These are phyloP conservation scores for Aspergillus sp. DNA, from an alignment of 2,329 filamentous ascomycete species.

Conservation along the genomic window DNA sequence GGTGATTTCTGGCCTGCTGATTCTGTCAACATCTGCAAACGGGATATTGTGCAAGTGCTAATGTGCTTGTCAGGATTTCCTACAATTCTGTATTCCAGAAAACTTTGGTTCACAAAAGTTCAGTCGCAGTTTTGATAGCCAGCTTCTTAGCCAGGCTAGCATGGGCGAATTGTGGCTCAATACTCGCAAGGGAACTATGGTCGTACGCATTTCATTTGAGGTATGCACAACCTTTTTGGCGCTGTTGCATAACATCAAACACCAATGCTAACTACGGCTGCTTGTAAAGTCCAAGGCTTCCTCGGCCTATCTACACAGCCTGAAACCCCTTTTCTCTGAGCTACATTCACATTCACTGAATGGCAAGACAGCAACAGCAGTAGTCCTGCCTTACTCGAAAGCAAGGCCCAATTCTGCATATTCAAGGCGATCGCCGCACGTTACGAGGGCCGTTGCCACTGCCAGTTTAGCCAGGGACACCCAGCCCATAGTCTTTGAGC, in stretches of 20 bases:
- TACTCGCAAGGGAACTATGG: slow-evolving; percentile 22
- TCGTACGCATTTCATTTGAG: slow-evolving; percentile 34
- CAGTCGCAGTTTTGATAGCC: slow-evolving; percentile 9
- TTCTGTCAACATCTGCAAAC: neutral
- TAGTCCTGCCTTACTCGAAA: slow-evolving; percentile 50
- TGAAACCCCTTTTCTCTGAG: slow-evolving; percentile 48
- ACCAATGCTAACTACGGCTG: slow-evolving; percentile 17
- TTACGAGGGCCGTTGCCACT: neutral
- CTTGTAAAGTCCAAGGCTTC: slow-evolving; percentile 10
- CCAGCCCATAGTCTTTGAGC: neutral
- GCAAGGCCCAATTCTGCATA: neutral
- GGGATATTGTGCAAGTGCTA: neutral
- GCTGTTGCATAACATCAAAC: slow-evolving; percentile 9
- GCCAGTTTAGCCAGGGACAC: neutral
- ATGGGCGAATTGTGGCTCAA: slow-evolving; percentile 30
- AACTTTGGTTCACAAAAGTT: slow-evolving; percentile 19
- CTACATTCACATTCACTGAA: slow-evolving; percentile 50
- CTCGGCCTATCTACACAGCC: slow-evolving; percentile 33
- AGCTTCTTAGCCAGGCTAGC: slow-evolving; percentile 38
- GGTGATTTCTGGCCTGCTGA: slow-evolving; percentile 1
- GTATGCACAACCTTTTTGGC: slow-evolving; percentile 18
- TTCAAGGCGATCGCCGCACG: neutral
- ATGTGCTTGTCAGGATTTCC: slow-evolving; percentile 4
- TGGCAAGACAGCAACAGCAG: slow-evolving; percentile 56
- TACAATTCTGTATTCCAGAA: slow-evolving; percentile 22